Evolutionary conservation across 257 asterid species (phyloP).

Genomic region (Solanum paucissectum): DNA sequence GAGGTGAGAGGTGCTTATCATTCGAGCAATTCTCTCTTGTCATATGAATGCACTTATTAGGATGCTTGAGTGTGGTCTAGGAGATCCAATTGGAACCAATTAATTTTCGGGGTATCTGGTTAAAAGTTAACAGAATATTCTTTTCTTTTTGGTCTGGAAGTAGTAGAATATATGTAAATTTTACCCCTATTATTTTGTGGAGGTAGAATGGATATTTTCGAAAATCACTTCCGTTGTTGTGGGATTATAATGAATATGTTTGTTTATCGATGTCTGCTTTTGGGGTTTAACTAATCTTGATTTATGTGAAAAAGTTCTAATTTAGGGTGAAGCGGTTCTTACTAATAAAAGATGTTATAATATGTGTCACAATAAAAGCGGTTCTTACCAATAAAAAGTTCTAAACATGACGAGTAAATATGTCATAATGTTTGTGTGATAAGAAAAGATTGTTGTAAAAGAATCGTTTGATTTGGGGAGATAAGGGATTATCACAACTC

Average conservation of each 20-base stretch:
- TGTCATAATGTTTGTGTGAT: not conserved
- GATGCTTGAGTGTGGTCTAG: not conserved
- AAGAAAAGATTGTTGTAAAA: not conserved
- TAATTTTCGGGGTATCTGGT: not conserved
- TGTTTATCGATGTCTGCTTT: not conserved
- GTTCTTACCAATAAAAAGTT: not conserved
- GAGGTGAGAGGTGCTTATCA: not conserved
- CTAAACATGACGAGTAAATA: not conserved
- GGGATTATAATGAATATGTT: not conserved
- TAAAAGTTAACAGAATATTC: not conserved
- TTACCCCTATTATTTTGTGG: too few relatives aligned
- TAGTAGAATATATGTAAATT: not conserved
- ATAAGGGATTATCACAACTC: not conserved
- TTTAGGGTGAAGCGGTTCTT: not conserved
- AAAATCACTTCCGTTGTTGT: not conserved
- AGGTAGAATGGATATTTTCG: rapidly evolving
- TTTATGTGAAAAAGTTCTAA: not conserved
- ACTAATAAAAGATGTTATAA: not conserved
- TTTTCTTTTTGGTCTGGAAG: not conserved
- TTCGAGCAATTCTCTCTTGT: not conserved
- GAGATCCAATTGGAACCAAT: not conserved
- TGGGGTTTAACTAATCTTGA: not conserved
- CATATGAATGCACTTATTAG: not conserved
- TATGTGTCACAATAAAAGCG: too few relatives aligned
- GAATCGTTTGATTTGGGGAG: not conserved